Evolutionary conservation across 2,329 filamentous ascomycete genomes (phyloP).

Genomic region (Blastomyces gilchristii): DNA sequence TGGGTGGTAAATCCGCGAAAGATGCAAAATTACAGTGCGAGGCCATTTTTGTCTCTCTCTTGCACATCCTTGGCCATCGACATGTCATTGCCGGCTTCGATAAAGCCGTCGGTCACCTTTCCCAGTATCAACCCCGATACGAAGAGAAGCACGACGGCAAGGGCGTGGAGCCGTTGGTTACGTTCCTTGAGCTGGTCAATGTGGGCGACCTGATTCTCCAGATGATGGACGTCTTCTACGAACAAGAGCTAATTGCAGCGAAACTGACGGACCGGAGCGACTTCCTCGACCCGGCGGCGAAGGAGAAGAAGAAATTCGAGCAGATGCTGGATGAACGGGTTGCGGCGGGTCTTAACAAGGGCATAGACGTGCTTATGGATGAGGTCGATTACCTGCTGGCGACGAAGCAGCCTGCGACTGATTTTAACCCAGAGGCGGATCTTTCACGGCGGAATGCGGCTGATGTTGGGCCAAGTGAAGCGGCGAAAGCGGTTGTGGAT

Average conservation of each 20-base stretch:
- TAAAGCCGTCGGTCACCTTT: slow-evolving; percentile 81
- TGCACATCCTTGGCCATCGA: slow-evolving; percentile 72
- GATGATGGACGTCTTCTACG: slow-evolving; percentile 98
- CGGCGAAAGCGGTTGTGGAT: slow-evolving; percentile 69
- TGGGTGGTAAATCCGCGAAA: slow-evolving; percentile 69
- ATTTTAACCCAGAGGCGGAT: slow-evolving; percentile 66
- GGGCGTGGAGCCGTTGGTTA: slow-evolving; percentile 82
- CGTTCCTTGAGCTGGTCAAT: slow-evolving; percentile 94
- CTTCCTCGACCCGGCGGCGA: slow-evolving; percentile 80
- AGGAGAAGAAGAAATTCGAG: slow-evolving; percentile 97
- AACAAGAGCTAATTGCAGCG: slow-evolving; percentile 77
- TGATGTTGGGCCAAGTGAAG: slow-evolving; percentile 58
- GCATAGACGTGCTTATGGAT: slow-evolving; percentile 96
- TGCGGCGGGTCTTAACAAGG: slow-evolving; percentile 89
- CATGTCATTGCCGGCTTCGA: slow-evolving; percentile 92
- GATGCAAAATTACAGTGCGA: slow-evolving; percentile 83
- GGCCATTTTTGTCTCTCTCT: slow-evolving; percentile 71
- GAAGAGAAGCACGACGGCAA: slow-evolving; percentile 56
- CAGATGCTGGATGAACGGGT: slow-evolving; percentile 97
- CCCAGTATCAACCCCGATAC: slow-evolving; percentile 73
- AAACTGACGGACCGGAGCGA: slow-evolving; percentile 86
- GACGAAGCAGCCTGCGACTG: slow-evolving; percentile 72
- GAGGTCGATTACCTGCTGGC: slow-evolving; percentile 94
- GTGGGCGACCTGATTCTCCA: slow-evolving; percentile 96
- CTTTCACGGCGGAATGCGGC: slow-evolving; percentile 27